These are phyloP conservation scores for Ceratonia siliqua DNA, from an alignment of 306 rosid genomes.

Conservation along the genomic window DNA sequence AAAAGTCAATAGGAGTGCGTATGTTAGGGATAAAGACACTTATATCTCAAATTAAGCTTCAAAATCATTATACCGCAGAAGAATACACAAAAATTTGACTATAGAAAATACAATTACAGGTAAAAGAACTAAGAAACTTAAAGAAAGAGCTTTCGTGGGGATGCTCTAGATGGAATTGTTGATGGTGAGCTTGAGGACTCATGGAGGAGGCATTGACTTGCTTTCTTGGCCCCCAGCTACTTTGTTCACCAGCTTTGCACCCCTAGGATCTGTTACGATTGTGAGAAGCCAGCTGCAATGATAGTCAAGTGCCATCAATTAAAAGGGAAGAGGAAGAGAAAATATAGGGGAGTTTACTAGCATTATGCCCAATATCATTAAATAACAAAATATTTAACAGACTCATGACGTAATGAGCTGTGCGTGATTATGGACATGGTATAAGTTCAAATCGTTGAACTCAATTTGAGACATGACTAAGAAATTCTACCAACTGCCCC, in stretches of 20 bases:
- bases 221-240: constrained; percentile 62
- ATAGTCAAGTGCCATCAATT: constrained; percentile 47
- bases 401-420: constrained; percentile 73
- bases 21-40: neutral
- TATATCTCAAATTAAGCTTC: constrained; percentile 2
- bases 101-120: neutral
- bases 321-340: neutral
- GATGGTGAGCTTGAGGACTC: constrained; percentile 50
- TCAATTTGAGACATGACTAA: constrained; percentile 29
- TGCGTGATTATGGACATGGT: constrained; percentile 27
- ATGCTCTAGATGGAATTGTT: constrained; percentile 50
- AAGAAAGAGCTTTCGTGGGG: constrained; percentile 75
- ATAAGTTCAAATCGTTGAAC: constrained; percentile 24
- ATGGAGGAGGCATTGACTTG: constrained; percentile 55
- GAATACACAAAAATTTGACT: constrained; percentile 8
- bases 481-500: constrained; percentile 10
- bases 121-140: constrained; percentile 34
- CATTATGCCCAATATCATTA: constrained; percentile 18
- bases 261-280: constrained; percentile 91
- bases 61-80: constrained; percentile 5
- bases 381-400: constrained; percentile 33
- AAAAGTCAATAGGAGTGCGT: neutral
- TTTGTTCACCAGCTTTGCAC: constrained; percentile 67
- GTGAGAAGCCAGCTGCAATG: constrained; percentile 92
- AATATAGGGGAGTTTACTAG: neutral